Evolutionary conservation across 257 asterid genomes (phyloP).

Genomic region (Penstemon barbatus): DNA sequence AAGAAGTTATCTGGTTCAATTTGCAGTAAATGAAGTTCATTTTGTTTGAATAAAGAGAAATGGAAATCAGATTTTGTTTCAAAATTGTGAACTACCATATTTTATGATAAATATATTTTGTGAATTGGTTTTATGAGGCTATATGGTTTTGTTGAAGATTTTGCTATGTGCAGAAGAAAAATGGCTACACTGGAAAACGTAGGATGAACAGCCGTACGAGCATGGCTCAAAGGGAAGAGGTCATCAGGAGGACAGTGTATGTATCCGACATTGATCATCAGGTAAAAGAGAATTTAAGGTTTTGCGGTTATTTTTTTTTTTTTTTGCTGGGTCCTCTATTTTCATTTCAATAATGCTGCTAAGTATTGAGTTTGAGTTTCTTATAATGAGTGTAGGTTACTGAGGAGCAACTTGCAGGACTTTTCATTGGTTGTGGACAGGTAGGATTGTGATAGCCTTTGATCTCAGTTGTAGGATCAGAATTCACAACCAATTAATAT

Average conservation of each 20-base stretch:
- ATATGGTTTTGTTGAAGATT: conserved; percentile 26
- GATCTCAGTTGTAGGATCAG: conserved; percentile 16
- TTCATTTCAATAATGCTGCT: background rate
- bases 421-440: conserved; percentile 67
- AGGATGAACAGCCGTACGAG: conserved; percentile 61
- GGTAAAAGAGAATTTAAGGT: conserved; percentile 33
- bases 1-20: conserved; percentile 5
- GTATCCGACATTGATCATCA: conserved; percentile 85
- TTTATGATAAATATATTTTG: background rate
- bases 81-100: background rate
- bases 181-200: conserved; percentile 52
- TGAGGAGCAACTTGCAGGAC: conserved; percentile 75
- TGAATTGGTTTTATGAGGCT: conserved; percentile 13
- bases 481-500: background rate
- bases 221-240: conserved; percentile 78
- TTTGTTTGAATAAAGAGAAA: background rate
- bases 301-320: background rate
- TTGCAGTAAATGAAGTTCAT: conserved; percentile 5
- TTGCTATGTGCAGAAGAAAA: conserved; percentile 51
- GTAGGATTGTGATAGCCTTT: conserved; percentile 30
- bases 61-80: background rate
- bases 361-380: conserved; percentile 3
- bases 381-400: conserved; percentile 51
- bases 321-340: background rate
- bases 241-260: conserved; percentile 73